A percentile compares a stretch with the other conserved stretches of the same genome.
phyloP scores from a whole-genome alignment of 1,284 basidiomycete species.

The Anthracocystis walkeri region DNA sequence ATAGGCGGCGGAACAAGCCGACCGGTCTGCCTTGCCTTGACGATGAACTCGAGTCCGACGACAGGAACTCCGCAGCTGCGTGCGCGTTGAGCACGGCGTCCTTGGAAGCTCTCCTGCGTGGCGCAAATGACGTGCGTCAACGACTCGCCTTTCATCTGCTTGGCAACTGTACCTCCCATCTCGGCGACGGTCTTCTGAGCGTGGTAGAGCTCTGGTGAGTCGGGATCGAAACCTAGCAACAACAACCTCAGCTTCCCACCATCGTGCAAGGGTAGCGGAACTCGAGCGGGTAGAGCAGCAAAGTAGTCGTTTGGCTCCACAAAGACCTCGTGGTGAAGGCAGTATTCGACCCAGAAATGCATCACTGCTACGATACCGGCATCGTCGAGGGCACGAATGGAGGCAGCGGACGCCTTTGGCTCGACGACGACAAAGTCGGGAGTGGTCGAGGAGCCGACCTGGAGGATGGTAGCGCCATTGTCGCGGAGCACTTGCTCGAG shows the following conservation, averaged over 20 bases:
- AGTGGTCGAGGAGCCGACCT: neutral
- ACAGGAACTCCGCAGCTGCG: slow-evolving; percentile 41
- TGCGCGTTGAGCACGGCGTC: slow-evolving; percentile 34
- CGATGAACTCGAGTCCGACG: slow-evolving; percentile 41
- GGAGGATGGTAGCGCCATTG: slow-evolving; percentile 35
- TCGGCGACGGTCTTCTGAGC: slow-evolving; percentile 46
- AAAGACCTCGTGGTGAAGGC: slow-evolving; percentile 52
- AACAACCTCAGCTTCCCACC: slow-evolving; percentile 29
- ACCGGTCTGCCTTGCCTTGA: slow-evolving; percentile 31
- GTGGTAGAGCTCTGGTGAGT: slow-evolving; percentile 55
- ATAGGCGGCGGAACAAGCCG: slow-evolving; percentile 21
- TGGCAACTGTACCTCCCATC: slow-evolving; percentile 40
- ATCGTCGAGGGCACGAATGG: slow-evolving; percentile 11
- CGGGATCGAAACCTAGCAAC: slow-evolving; percentile 47
- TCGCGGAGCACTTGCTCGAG: slow-evolving; percentile 34
- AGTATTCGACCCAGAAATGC: slow-evolving; percentile 62
- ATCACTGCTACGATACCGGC: slow-evolving; percentile 33
- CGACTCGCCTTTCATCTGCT: slow-evolving; percentile 35
- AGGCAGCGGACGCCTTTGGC: slow-evolving; percentile 15
- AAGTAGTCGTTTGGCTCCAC: slow-evolving; percentile 44
- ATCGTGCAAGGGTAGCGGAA: slow-evolving; percentile 37
- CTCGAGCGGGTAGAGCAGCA: slow-evolving; percentile 44
- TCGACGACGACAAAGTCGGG: slow-evolving; percentile 41
- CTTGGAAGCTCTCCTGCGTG: slow-evolving; percentile 24
- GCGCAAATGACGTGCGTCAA: slow-evolving; percentile 54